phyloP scores from a whole-genome alignment of 2,329 filamentous ascomycete genomes.

The Phialophora tarda region DNA sequence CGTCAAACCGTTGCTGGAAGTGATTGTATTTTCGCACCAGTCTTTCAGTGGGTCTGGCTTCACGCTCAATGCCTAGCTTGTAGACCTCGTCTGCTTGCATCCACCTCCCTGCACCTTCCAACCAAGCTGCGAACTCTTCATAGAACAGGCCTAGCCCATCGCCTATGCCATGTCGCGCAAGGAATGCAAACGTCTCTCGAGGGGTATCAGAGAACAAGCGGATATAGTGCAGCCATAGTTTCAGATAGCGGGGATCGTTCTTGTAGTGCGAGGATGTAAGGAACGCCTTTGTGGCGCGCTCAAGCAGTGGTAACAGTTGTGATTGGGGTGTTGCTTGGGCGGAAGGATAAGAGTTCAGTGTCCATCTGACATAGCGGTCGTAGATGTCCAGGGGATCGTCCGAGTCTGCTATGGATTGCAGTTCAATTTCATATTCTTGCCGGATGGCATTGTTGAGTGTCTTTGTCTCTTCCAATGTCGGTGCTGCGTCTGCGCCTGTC shows the following conservation, averaged over 20 bases:
- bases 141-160: conserved; percentile 90
- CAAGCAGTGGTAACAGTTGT: conserved; percentile 85
- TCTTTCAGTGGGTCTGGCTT: conserved; percentile 80
- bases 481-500: conserved; percentile 61
- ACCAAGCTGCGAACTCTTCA: conserved; percentile 93
- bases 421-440: conserved; percentile 83
- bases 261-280: conserved; percentile 85
- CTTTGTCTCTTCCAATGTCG: conserved; percentile 71
- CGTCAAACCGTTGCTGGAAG: conserved; percentile 80
- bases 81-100: conserved; percentile 93
- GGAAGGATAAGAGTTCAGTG: conserved; percentile 89
- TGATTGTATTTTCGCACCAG: conserved; percentile 88
- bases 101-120: conserved; percentile 84
- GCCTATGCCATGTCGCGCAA: conserved; percentile 86
- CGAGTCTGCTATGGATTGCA: conserved; percentile 77
- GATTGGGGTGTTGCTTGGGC: conserved; percentile 90
- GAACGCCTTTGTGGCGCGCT: conserved; percentile 90
- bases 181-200: conserved; percentile 87
- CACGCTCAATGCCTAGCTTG: conserved; percentile 82
- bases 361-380: conserved; percentile 97
- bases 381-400: conserved; percentile 96
- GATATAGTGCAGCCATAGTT: conserved; percentile 93
- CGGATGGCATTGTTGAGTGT: conserved; percentile 80
- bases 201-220: conserved; percentile 91
- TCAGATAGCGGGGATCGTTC: conserved; percentile 92